Conservation (phyloP, 2,329 filamentous ascomycete genomes). For the Dothiorella sarmentorum region DNA sequence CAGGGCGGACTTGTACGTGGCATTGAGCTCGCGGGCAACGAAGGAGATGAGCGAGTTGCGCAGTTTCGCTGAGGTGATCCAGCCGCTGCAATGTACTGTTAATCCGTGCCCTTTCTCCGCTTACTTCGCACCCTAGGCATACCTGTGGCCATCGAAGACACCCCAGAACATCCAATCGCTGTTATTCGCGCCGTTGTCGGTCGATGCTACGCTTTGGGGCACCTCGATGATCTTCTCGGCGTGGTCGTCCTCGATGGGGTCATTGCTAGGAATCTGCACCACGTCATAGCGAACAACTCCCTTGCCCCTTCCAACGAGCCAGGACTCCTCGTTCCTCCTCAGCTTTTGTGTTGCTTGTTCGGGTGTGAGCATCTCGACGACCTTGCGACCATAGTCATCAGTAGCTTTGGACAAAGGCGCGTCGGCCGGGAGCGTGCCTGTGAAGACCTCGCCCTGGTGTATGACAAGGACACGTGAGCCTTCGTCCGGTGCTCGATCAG, state of each 20-base stretch:
- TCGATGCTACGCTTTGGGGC: slow-evolving; percentile 57
- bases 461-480: slow-evolving; percentile 72
- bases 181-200: slow-evolving; percentile 53
- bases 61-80: slow-evolving; percentile 96
- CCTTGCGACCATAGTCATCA: slow-evolving; percentile 76
- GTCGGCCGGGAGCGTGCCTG: slow-evolving; percentile 79
- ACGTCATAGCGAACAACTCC: slow-evolving; percentile 94
- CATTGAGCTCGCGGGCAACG: slow-evolving; percentile 88
- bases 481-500: slow-evolving; percentile 50
- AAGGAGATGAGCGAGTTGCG: slow-evolving; percentile 89
- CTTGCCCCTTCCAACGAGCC: slow-evolving; percentile 80
- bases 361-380: slow-evolving; percentile 93
- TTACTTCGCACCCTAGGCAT: slow-evolving; percentile 30
- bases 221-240: slow-evolving; percentile 97
- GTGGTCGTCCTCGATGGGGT: slow-evolving; percentile 97
- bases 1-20: slow-evolving; percentile 76
- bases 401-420: slow-evolving; percentile 84
- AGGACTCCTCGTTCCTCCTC: slow-evolving; percentile 86
- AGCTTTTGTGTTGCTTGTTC: slow-evolving; percentile 91
- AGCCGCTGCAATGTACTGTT: slow-evolving; percentile 61
- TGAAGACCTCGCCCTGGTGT: slow-evolving; percentile 85
- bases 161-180: slow-evolving; percentile 99
- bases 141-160: slow-evolving; percentile 96
- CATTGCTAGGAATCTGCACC: slow-evolving; percentile 91
- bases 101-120: background rate